Conservation (phyloP, 805 yeast species). For the Clavispora fructus region DNA sequence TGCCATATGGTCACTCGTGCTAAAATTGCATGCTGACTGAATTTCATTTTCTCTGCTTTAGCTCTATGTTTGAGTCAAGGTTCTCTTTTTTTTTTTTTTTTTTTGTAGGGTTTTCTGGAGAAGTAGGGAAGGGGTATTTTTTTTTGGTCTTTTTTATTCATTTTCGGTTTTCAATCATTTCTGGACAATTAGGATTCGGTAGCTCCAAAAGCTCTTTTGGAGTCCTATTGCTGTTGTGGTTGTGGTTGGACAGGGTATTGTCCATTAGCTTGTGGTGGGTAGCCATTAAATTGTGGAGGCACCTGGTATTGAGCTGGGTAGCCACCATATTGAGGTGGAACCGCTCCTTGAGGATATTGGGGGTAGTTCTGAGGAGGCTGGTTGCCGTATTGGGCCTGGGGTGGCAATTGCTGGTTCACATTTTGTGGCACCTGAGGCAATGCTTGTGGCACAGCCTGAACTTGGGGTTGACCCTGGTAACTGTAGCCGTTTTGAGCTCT, state of each 20-base stretch:
- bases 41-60: neutral
- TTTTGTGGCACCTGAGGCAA: slow-evolving; percentile 6
- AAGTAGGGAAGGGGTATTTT: neutral
- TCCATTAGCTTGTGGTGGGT: slow-evolving; percentile 20
- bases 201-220: neutral
- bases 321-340: slow-evolving; percentile 28
- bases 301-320: slow-evolving; percentile 16
- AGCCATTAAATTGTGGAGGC: slow-evolving; percentile 23
- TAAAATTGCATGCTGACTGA: neutral
- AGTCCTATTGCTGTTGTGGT: slow-evolving; percentile 16
- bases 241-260: slow-evolving; percentile 19
- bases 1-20: neutral
- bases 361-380: slow-evolving; percentile 11
- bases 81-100: slow-evolving; percentile 2
- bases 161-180: slow-evolving; percentile 32
- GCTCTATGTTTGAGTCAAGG: neutral
- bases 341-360: slow-evolving; percentile 4
- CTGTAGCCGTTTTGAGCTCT: slow-evolving; percentile 30
- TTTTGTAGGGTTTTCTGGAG: neutral
- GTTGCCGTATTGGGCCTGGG: slow-evolving; percentile 2
- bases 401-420: neutral
- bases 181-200: neutral
- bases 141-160: slow-evolving; percentile 1
- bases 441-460: slow-evolving; percentile 1
- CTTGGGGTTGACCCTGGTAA: slow-evolving; percentile 43